Evolutionary conservation across 1,284 basidiomycete species (phyloP).

Genomic region (Schizophyllum amplum): DNA sequence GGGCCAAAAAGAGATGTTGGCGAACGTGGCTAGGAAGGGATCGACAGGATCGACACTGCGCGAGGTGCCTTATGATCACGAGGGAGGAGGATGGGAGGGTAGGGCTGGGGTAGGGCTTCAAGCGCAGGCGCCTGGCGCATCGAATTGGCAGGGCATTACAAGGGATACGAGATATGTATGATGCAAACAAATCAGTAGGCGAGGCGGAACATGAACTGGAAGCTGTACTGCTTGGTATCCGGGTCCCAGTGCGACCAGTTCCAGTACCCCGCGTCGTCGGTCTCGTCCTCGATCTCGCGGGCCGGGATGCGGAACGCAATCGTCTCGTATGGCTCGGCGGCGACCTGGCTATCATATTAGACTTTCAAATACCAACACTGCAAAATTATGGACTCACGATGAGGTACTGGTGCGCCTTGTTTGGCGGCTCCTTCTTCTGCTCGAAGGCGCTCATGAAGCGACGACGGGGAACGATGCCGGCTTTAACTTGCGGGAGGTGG

Average conservation of each 20-base stretch:
- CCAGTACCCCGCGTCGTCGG: constrained; percentile 84
- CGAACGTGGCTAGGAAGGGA: too few species aligned
- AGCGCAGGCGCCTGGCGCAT: too few species aligned
- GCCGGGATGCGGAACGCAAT: constrained; percentile 97
- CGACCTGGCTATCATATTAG: constrained; percentile 54
- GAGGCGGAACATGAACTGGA: constrained; percentile 88
- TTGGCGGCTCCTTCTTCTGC: constrained; percentile 91
- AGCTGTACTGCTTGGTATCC: constrained; percentile 93
- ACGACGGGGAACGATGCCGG: constrained; percentile 76
- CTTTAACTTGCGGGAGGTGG: constrained; percentile 90
- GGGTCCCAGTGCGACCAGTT: constrained; percentile 98
- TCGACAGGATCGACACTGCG: too few species aligned
- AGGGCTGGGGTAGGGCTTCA: too few species aligned
- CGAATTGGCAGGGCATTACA: too few species aligned
- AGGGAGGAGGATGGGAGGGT: too few species aligned
- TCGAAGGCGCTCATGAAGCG: constrained; percentile 99
- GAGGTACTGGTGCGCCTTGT: constrained; percentile 95
- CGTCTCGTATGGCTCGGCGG: constrained; percentile 98
- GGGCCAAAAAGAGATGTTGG: too few species aligned
- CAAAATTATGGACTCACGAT: constrained; percentile 59
- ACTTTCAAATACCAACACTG: too few species aligned
- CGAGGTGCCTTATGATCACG: too few species aligned
- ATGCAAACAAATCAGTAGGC: constrained; percentile 33
- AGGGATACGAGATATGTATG: not conserved
- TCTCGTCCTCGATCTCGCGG: constrained; percentile 93